Conservation (phyloP, 1,284 basidiomycete genomes). For the Tilletia caries region DNA sequence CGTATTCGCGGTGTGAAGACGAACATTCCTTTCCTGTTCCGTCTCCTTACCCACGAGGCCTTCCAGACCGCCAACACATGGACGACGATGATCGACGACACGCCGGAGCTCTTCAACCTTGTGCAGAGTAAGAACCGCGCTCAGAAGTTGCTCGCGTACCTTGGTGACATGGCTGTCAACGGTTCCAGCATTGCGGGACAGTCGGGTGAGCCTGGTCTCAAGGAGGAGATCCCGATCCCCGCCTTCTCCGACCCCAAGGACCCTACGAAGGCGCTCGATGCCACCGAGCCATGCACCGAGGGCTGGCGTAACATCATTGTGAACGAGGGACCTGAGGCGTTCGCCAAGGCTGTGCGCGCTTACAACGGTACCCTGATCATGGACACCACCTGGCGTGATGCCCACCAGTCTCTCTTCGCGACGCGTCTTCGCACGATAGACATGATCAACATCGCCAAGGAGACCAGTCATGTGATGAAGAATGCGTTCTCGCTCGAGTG, state of each 20-base stretch:
- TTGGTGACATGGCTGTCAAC: constrained; percentile 96
- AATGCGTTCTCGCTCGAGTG: constrained; percentile 97
- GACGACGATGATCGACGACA: constrained; percentile 87
- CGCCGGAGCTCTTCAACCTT: constrained; percentile 93
- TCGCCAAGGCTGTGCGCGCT: constrained; percentile 93
- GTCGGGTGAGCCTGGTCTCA: constrained; percentile 88
- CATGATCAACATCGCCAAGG: constrained; percentile 98
- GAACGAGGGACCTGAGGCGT: constrained; percentile 94
- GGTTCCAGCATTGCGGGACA: constrained; percentile 95
- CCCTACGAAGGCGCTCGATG: constrained; percentile 71
- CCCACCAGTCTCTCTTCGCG: constrained; percentile 94
- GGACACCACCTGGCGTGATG: constrained; percentile 95
- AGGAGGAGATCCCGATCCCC: constrained; percentile 81
- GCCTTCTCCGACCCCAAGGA: constrained; percentile 74
- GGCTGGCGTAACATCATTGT: constrained; percentile 99
- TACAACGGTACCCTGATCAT: constrained; percentile 77
- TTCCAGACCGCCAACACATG: constrained; percentile 95
- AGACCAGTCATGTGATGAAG: constrained; percentile 79
- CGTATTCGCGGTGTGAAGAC: constrained; percentile 95
- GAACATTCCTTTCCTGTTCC: constrained; percentile 99
- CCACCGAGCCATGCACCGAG: constrained; percentile 73
- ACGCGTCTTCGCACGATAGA: constrained; percentile 94
- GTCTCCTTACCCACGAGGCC: constrained; percentile 92
- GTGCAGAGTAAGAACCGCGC: constrained; percentile 97
- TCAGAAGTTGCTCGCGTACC: constrained; percentile 92